A percentile compares a stretch with the other conserved stretches of the same genome.
These are phyloP conservation scores for Areca catechu DNA, from an alignment of 176 grass and related monocot species.

Conservation along the genomic window DNA sequence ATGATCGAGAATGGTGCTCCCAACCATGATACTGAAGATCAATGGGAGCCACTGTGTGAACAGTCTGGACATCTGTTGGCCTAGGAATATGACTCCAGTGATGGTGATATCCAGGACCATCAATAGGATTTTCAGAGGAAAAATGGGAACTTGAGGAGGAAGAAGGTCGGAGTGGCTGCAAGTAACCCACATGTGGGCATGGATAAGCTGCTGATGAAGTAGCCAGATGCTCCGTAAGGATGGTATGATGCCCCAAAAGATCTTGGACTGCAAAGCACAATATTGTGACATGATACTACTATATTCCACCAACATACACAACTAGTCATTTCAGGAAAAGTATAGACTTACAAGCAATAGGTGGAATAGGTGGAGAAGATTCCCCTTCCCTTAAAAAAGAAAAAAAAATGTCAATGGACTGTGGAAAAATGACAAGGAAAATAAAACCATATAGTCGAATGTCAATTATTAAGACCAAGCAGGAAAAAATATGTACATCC, in stretches of 20 bases:
- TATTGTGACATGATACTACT: neutral
- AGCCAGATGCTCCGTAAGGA: slow-evolving; percentile 40
- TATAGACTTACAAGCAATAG: slow-evolving; percentile 59
- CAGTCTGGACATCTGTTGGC: slow-evolving; percentile 38
- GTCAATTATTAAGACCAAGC: neutral
- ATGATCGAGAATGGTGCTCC: slow-evolving; percentile 47
- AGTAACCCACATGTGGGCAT: slow-evolving; percentile 52
- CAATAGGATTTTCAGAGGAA: slow-evolving; percentile 31
- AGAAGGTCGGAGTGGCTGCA: slow-evolving; percentile 41
- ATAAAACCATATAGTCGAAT: slow-evolving; percentile 1
- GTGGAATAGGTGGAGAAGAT: slow-evolving; percentile 55
- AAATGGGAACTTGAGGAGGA: slow-evolving; percentile 48
- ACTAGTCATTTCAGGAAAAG: slow-evolving; percentile 7
- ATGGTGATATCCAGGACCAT: slow-evolving; percentile 45
- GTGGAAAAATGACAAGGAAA: neutral
- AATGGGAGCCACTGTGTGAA: slow-evolving; percentile 33
- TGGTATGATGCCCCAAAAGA: slow-evolving; percentile 41
- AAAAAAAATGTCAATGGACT: slow-evolving; percentile 18
- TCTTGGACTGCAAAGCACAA: slow-evolving; percentile 52
- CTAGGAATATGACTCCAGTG: slow-evolving; percentile 49
- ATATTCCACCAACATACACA: neutral
- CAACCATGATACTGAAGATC: slow-evolving; percentile 60
- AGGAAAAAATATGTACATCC: too few species aligned
- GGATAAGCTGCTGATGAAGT: slow-evolving; percentile 40
- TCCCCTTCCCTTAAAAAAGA: slow-evolving; percentile 53